phyloP scores from a whole-genome alignment of 164 flowering plant species.

The Taxillus chinensis region DNA sequence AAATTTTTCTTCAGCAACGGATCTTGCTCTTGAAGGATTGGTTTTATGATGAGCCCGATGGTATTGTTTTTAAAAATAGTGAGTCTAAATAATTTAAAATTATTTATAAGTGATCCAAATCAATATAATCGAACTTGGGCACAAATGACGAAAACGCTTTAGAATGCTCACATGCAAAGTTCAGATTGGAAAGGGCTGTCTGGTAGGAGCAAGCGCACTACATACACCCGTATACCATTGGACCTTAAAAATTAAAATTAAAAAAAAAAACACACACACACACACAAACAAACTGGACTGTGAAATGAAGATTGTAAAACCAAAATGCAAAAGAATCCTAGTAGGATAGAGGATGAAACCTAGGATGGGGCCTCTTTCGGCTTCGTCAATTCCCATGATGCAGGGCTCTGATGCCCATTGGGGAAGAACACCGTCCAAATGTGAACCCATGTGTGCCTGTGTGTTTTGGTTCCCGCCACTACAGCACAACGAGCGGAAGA shows the following conservation, averaged over 20 bases:
- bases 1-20: no score
- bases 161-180: constrained; percentile 54
- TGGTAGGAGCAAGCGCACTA: constrained; percentile 75
- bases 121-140: background rate
- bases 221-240: constrained; percentile 95
- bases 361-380: constrained; percentile 95
- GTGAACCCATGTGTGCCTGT: no score
- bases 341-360: constrained; percentile 27
- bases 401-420: constrained; percentile 80
- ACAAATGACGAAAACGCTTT: background rate
- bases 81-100: no score
- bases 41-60: no score
- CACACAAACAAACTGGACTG: background rate
- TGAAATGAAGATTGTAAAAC: background rate
- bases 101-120: no score
- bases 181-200: constrained; percentile 56
- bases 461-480: no score
- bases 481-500: no score
- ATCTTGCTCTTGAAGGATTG: no score
- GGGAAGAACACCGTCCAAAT: constrained; percentile 33
- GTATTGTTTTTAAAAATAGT: no score
- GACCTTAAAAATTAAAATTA: constrained; percentile 37
- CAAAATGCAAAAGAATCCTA: background rate
- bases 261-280: background rate
- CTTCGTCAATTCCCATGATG: constrained; percentile 98